Conservation (phyloP, 23 red algal species). For the Gracilariopsis chorda region DNA sequence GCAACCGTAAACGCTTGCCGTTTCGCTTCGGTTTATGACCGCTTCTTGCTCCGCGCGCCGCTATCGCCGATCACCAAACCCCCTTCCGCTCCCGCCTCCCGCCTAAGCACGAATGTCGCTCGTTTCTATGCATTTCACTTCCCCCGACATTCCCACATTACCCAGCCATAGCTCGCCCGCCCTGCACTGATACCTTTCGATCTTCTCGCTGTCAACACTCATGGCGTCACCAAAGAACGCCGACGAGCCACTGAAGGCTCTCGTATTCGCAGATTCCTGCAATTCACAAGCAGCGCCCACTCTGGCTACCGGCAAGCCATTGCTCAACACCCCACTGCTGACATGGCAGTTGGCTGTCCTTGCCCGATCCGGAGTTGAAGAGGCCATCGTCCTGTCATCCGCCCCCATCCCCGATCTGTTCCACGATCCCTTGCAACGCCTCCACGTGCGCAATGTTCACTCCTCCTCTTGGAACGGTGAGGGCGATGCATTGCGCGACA, state of each 20-base stretch:
- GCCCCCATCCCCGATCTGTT: not conserved
- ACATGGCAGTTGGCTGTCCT: slow-evolving; percentile 59
- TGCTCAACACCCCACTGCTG: slow-evolving; percentile 65
- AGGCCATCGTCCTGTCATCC: slow-evolving; percentile 45
- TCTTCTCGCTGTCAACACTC: no score
- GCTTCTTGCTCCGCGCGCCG: no score
- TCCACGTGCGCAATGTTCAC: not conserved
- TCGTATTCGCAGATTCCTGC: slow-evolving; percentile 62
- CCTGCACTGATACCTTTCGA: no score
- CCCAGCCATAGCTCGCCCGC: no score
- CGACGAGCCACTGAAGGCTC: slow-evolving; percentile 46
- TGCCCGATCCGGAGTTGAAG: slow-evolving; percentile 56
- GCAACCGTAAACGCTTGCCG: no score
- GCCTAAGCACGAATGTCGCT: no score
- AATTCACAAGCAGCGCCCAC: not conserved
- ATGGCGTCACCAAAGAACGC: slow-evolving; percentile 12
- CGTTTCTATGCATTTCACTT: no score
- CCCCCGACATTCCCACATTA: no score
- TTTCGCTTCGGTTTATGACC: no score
- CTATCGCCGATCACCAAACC: no score
- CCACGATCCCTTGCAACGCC: slow-evolving; percentile 32
- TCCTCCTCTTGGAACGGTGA: slow-evolving; percentile 34
- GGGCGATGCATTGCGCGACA: slow-evolving; percentile 64
- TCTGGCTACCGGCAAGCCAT: not conserved
- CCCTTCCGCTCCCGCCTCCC: no score